phyloP scores from a whole-genome alignment of 192 early-diverging fungal species.

The Backusella psychrophila region DNA sequence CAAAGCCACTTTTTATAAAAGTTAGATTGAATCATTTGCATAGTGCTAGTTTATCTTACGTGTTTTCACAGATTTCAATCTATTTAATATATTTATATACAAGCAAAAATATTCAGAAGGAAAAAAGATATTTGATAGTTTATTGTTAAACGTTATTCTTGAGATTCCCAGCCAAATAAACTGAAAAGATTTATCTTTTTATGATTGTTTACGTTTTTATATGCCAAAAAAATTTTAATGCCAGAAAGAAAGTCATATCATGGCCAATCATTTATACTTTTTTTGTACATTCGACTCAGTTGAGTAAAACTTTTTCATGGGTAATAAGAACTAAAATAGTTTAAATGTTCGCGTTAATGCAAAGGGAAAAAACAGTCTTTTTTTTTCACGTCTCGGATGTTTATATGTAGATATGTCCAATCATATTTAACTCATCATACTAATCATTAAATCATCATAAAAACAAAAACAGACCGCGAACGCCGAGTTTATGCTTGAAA shows the following conservation, averaged over 20 bases:
- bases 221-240: background rate
- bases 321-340: background rate
- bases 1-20: background rate
- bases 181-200: constrained; percentile 8
- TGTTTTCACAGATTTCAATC: background rate
- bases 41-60: background rate
- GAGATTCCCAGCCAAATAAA: constrained; percentile 22
- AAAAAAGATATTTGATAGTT: background rate
- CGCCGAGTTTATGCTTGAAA: background rate
- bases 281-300: background rate
- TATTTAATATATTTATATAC: background rate
- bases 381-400: background rate
- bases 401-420: background rate
- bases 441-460: background rate
- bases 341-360: background rate
- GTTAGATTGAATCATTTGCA: background rate
- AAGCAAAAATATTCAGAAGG: background rate
- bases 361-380: background rate
- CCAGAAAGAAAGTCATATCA: background rate
- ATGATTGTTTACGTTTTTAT: constrained; percentile 1
- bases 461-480: background rate
- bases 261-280: background rate
- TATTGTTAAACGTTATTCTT: constrained; percentile 1
- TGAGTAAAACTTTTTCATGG: background rate
- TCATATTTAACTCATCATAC: background rate